phyloP scores from a whole-genome alignment of 1,284 basidiomycete species.

The Ustanciosporium gigantosporum region DNA sequence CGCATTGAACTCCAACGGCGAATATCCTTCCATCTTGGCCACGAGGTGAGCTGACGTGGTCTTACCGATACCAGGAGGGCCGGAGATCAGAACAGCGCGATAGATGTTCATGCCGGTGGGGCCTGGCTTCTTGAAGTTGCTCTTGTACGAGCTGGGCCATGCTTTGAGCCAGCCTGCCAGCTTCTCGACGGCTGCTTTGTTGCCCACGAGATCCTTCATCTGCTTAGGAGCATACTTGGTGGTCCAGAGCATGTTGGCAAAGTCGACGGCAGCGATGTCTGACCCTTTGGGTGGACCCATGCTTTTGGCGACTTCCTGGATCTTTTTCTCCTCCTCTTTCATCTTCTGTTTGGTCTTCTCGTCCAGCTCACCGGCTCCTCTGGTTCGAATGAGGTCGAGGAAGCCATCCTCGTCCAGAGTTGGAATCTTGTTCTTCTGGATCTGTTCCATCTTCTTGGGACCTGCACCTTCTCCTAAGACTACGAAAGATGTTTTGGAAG shows the following conservation, averaged over 20 bases:
- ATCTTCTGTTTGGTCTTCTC: constrained; percentile 80
- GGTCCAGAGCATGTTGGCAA: constrained; percentile 74
- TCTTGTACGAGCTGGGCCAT: constrained; percentile 66
- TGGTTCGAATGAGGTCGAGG: constrained; percentile 67
- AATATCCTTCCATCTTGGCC: constrained; percentile 84
- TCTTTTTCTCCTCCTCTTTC: constrained; percentile 73
- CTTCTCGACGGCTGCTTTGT: constrained; percentile 84
- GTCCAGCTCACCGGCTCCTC: constrained; percentile 66
- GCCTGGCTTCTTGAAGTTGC: constrained; percentile 84
- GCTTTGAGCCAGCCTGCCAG: constrained; percentile 81
- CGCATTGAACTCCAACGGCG: constrained; percentile 91
- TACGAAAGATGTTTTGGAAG: constrained; percentile 86
- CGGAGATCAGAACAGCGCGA: constrained; percentile 85
- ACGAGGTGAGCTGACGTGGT: constrained; percentile 93
- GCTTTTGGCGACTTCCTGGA: constrained; percentile 58
- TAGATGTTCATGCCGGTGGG: constrained; percentile 84
- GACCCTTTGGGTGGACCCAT: constrained; percentile 37
- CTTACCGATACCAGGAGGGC: constrained; percentile 95
- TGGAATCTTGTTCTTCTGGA: constrained; percentile 75
- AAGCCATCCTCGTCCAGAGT: constrained; percentile 88
- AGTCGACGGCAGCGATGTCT: constrained; percentile 61
- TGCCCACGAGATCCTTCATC: constrained; percentile 90
- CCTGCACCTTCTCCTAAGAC: constrained; percentile 87
- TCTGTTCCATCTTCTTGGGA: constrained; percentile 79
- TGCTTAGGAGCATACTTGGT: constrained; percentile 87